Evolutionary conservation across 768 basidiomycete species (phyloP).

Genomic region (Kwoniella pini): DNA sequence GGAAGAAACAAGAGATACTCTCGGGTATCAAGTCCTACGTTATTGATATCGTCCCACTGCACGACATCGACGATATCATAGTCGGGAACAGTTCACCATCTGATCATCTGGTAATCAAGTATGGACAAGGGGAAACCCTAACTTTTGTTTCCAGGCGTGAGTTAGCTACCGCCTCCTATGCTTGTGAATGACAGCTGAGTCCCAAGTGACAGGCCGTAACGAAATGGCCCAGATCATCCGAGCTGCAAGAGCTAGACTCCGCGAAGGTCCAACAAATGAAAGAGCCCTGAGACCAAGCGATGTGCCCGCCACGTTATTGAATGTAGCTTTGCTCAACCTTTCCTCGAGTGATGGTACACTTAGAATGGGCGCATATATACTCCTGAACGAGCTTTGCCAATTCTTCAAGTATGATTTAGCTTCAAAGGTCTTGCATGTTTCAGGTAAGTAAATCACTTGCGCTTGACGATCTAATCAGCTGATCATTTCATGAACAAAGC

Average conservation of each 20-base stretch:
- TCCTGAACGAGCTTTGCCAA: constrained; percentile 58
- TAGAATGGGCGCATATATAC: constrained; percentile 74
- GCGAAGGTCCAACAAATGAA: constrained; percentile 54
- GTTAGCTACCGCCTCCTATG: constrained; percentile 7
- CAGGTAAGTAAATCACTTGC: constrained; percentile 20
- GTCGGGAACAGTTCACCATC: constrained; percentile 64
- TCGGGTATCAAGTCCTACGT: constrained; percentile 70
- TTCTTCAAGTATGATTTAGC: constrained; percentile 44
- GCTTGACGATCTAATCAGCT: not conserved
- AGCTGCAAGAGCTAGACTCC: constrained; percentile 30
- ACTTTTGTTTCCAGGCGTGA: constrained; percentile 41
- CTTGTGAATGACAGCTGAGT: not conserved
- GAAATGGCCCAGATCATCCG: constrained; percentile 47
- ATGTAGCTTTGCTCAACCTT: constrained; percentile 78
- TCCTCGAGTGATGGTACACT: constrained; percentile 73
- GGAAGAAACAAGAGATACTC: constrained; percentile 67
- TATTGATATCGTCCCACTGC: constrained; percentile 75
- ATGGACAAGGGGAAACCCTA: constrained; percentile 32
- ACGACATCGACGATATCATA: constrained; percentile 83
- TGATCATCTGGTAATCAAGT: constrained; percentile 40
- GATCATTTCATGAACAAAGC: constrained; percentile 3
- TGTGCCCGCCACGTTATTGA: constrained; percentile 77
- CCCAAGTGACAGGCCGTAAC: constrained; percentile 61
- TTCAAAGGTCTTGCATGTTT: constrained; percentile 11
- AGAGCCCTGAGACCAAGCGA: constrained; percentile 77